Percentiles rank a stretch among this genome's conserved stretches.
Evolutionary conservation across 345 rosid species (phyloP).

Genomic region (Ricinus communis): DNA sequence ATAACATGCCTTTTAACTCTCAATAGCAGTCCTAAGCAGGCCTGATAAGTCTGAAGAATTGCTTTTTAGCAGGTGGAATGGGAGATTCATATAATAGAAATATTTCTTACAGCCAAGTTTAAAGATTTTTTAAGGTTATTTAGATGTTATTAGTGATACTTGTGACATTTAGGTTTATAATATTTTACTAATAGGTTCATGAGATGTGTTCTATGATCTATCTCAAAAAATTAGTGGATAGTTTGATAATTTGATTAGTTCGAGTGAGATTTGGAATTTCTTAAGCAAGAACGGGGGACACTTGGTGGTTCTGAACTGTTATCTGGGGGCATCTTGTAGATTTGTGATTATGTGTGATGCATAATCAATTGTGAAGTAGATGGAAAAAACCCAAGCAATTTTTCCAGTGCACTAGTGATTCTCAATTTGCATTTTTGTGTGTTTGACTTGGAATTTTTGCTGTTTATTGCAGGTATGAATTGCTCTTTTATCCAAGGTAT

Average conservation of each 20-base stretch:
- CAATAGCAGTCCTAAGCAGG: too few relatives aligned
- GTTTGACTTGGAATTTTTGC: conserved; percentile 5
- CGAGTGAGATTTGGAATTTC: neutral
- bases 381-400: neutral
- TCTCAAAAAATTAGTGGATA: neutral
- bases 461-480: conserved; percentile 64
- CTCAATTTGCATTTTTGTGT: conserved; percentile 2
- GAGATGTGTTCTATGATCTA: neutral
- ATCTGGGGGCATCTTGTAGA: neutral
- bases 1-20: too few relatives aligned
- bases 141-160: neutral
- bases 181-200: neutral
- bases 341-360: neutral
- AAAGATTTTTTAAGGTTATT: too few relatives aligned
- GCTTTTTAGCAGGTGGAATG: neutral
- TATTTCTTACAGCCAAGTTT: neutral
- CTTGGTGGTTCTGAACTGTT: neutral
- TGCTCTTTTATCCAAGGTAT: conserved; percentile 95
- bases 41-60: conserved; percentile 2
- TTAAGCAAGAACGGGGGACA: neutral
- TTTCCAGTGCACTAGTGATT: neutral
- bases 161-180: neutral
- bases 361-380: neutral
- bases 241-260: neutral
- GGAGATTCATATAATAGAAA: neutral